Evolutionary conservation across 176 grass and related monocot species (phyloP), one percentile per base, ranked within the genome.

Genomic region (Panicum miliaceum): DNA sequence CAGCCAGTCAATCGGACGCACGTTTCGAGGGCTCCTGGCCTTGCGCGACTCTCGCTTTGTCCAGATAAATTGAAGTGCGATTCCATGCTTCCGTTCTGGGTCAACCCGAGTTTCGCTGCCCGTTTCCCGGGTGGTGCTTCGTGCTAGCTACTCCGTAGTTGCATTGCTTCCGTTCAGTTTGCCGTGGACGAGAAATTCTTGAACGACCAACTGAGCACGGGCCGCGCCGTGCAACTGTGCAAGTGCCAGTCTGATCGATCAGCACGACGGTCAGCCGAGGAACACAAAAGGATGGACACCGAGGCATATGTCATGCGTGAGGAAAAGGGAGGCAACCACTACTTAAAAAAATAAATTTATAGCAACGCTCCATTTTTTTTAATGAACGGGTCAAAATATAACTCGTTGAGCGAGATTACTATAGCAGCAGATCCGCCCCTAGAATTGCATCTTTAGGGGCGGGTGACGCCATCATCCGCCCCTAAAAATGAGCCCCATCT

Each of bases 241-340:
- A 72, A 62, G 76, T 27, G 76, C 42, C 40, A 36, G 8, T 36
- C 18, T 56, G 73, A 56, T 12, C 32, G 3, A 7, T 19, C 9
- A 20, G 26, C 48, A 58, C 15, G 67, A 69, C 66, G 12, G 23
- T 81, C 6, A 7, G 15, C 5, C n/a, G 3, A 25, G 6, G 73
- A 50, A 25, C 35, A 48, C 11, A 38, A 2, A 38, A 2, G 5
- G 71, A 50, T 51, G 62, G 15, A 75, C 23, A 32, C 37, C 29
- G 56, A 56, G 13, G 71, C 48, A 51, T 73, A 68, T 6, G 18
- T 42, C 36, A n/a, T 1, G 37, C 65, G 18, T 22, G 11, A 41
- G 50, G n/a, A 40, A 73, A 77, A 82, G 10, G 4, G 61, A 58
- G 40, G 52, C 86, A 61, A 19, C 52, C n/a, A n/a, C n/a, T n/a